Evolutionary conservation across 225 moss, liverwort and hornwort species (phyloP), one percentile per base, ranked within the genome.

Genomic region (Polytrichum commune): DNA sequence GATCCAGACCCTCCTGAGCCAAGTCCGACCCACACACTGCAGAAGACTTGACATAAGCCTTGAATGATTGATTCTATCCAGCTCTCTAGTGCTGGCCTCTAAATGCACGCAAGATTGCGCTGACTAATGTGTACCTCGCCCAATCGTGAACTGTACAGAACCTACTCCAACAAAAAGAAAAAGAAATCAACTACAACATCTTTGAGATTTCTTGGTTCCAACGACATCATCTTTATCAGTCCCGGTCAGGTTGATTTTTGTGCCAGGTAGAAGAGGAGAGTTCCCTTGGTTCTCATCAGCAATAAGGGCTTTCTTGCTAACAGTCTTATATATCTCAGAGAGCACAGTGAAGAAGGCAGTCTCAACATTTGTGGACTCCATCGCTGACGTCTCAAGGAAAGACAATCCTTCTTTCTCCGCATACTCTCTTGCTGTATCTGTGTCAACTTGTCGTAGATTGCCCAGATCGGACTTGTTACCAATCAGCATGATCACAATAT

Each of bases 401-500:
- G 91, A 95, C 13, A 95, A 66, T 32, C 88, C 86, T 78, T 95
- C 95, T 72, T 88, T 89, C 80, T 95, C 76, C 13, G 95, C 95
- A 58, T 93, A 95, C 62, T 91, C 93, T 69, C 77, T 88, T 8
- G 95, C 93, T 57, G 81, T 69, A 8, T 95, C 93, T 22, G 91
- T 93, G 27, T 91, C 88, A 69, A 95, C 91, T 76, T 91, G 91
- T 78, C 93, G 88, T 60, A 91, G 88, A 63, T 80, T 78, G 38
- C 88, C 76, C 67, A 95, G 81, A 72, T 95, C 95, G 4, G 95
- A 93, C 73, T 95, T 95, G 79, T 95, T 95, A 60, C 95, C 95
- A 57, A 93, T 79, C 65, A 95, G 73, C 95, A 95, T 95, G 56
- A 95, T 93, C 35, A 90, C 95, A 55, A 95, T 93, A 72, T 95